These are phyloP conservation scores for Avena insularis DNA, from an alignment of 176 grass and related monocot genomes.

Conservation along the genomic window DNA sequence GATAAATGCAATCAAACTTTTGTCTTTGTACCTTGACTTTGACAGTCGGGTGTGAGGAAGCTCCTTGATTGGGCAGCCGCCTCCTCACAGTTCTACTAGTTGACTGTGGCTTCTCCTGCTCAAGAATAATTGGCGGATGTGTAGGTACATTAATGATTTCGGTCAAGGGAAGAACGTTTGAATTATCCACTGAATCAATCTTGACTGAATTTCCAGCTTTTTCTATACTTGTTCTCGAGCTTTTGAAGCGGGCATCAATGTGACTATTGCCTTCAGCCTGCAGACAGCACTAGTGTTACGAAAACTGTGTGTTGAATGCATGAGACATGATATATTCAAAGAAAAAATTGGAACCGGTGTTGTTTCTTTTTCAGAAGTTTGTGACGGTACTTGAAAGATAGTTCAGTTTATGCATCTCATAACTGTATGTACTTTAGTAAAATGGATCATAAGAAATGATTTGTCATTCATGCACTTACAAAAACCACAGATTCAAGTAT, in stretches of 20 bases:
- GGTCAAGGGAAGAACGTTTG: slow-evolving; percentile 57
- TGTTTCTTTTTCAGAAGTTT: slow-evolving; percentile 13
- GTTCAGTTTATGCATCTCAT: not conserved
- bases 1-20: slow-evolving; percentile 10
- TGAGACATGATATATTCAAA: not conserved
- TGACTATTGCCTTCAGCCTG: slow-evolving; percentile 39
- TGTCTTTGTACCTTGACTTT: slow-evolving; percentile 53
- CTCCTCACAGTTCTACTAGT: slow-evolving; percentile 26
- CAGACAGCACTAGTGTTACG: slow-evolving; percentile 36
- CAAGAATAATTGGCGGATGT: slow-evolving; percentile 51
- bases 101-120: slow-evolving; percentile 48
- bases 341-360: not conserved
- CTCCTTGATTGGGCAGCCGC: slow-evolving; percentile 4
- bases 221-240: slow-evolving; percentile 32
- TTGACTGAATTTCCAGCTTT: slow-evolving; percentile 40
- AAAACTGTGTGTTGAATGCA: slow-evolving; percentile 14
- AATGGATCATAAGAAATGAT: not conserved
- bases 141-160: slow-evolving; percentile 58
- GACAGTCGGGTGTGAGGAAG: not conserved
- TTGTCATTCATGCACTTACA: not conserved
- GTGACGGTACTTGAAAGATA: slow-evolving; percentile 1
- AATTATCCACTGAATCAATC: slow-evolving; percentile 56
- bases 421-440: not conserved
- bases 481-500: slow-evolving; percentile 25
- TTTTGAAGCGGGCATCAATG: slow-evolving; percentile 42